Evolutionary conservation across 1,284 basidiomycete genomes (phyloP).

Genomic region (Naganishia liquefaciens): DNA sequence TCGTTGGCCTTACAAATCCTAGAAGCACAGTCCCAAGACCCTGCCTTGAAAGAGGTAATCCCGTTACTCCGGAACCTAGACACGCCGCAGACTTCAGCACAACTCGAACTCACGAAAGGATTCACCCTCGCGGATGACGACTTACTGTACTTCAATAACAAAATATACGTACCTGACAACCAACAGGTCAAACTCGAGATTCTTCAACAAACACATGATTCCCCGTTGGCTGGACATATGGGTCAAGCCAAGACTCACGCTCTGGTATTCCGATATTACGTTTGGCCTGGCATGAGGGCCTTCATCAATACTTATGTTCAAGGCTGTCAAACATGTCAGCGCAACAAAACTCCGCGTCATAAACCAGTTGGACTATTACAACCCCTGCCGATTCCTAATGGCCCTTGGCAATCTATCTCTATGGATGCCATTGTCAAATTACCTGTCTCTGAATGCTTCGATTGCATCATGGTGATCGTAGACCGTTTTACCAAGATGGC

Average conservation of each 20-base stretch:
- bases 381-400: slow-evolving; percentile 51
- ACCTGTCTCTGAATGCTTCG: slow-evolving; percentile 50
- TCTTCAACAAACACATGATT: slow-evolving; percentile 40
- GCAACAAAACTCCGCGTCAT: slow-evolving; percentile 49
- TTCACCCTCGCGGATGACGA: slow-evolving; percentile 35
- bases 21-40: slow-evolving; percentile 3
- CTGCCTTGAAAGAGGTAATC: slow-evolving; percentile 16
- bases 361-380: slow-evolving; percentile 50
- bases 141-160: slow-evolving; percentile 49
- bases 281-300: slow-evolving; percentile 39
- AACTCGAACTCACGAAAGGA: background rate
- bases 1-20: slow-evolving; percentile 7
- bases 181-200: slow-evolving; percentile 33
- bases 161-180: slow-evolving; percentile 52
- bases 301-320: slow-evolving; percentile 40
- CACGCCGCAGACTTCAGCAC: slow-evolving; percentile 1
- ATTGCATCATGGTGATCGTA: slow-evolving; percentile 56
- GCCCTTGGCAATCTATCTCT: slow-evolving; percentile 55
- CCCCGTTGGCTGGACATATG: slow-evolving; percentile 52
- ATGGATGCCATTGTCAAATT: slow-evolving; percentile 59
- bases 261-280: slow-evolving; percentile 39
- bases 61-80: slow-evolving; percentile 39
- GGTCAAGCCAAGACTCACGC: slow-evolving; percentile 53
- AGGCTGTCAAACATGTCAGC: slow-evolving; percentile 55
- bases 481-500: slow-evolving; percentile 56